These are phyloP conservation scores for Thielaviopsis ethacetica DNA, from an alignment of 2,329 filamentous ascomycete genomes.

Conservation along the genomic window DNA sequence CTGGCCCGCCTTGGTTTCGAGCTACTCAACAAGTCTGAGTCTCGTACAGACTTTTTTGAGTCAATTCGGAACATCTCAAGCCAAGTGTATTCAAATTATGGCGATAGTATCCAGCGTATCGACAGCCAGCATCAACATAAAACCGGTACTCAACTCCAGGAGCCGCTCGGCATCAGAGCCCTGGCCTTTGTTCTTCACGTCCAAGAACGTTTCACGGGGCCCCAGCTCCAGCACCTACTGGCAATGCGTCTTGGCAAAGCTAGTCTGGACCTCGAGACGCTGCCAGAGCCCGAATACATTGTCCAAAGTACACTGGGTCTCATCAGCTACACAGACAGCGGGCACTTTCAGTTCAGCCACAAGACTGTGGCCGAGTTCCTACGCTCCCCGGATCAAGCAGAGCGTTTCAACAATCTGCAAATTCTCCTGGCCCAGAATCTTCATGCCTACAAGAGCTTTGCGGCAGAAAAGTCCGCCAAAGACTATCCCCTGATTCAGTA, in stretches of 20 bases:
- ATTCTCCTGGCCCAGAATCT: background rate
- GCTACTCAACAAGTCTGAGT: background rate
- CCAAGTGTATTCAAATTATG: background rate
- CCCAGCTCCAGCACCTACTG: background rate
- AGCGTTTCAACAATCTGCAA: background rate
- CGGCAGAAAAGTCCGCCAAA: background rate
- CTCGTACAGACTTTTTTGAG: background rate
- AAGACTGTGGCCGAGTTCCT: background rate
- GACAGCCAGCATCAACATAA: background rate
- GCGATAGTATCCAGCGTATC: background rate
- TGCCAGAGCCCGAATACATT: background rate
- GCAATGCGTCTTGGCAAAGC: background rate
- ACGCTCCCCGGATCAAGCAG: background rate
- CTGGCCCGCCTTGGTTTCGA: background rate
- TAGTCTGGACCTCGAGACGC: background rate
- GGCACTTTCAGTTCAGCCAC: background rate
- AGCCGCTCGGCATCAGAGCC: background rate
- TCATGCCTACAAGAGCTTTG: background rate
- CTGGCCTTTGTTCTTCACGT: background rate
- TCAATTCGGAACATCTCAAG: background rate
- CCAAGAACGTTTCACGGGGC: background rate
- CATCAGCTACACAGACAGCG: background rate
- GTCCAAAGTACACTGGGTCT: background rate
- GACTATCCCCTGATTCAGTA: background rate
- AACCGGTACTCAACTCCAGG: background rate